Percentiles rank a stretch among this genome's conserved stretches.
These are phyloP conservation scores for Strombidium stylifer DNA, from an alignment of 73 alveolate genomes.

Conservation along the genomic window DNA sequence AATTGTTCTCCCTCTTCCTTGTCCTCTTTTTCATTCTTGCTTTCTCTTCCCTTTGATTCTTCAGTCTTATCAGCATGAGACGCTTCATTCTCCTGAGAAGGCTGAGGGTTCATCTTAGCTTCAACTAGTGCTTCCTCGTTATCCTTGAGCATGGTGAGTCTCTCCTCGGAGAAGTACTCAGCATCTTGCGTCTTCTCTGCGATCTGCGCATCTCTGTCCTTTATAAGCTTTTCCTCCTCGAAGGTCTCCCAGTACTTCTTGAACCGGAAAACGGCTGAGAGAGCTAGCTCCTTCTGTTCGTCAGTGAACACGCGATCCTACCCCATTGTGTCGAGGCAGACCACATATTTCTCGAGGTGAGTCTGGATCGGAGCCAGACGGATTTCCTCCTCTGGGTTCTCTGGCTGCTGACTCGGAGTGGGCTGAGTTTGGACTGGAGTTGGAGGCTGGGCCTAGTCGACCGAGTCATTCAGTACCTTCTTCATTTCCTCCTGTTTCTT, in stretches of 20 bases:
- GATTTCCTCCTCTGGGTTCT: slow-evolving; percentile 69
- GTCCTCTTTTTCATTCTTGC: no score
- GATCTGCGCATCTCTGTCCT: no score
- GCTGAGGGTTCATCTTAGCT: no score
- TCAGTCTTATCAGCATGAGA: no score
- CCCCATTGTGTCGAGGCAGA: slow-evolving; percentile 94
- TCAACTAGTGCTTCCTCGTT: no score
- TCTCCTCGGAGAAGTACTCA: no score
- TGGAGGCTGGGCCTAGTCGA: slow-evolving; percentile 78
- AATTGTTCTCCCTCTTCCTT: no score
- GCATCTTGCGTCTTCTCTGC: no score
- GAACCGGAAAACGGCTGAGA: slow-evolving; percentile 44
- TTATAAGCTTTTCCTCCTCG: slow-evolving; percentile 56
- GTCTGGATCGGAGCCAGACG: slow-evolving; percentile 64
- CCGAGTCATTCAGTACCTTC: slow-evolving; percentile 64
- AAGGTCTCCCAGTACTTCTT: slow-evolving; percentile 54
- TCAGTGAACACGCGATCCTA: slow-evolving; percentile 83
- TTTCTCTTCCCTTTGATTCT: no score
- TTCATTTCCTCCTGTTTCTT: slow-evolving; percentile 77
- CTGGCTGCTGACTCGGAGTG: slow-evolving; percentile 59
- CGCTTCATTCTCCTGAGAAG: no score
- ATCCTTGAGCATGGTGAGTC: no score
- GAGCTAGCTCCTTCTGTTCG: slow-evolving; percentile 65
- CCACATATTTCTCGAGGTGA: slow-evolving; percentile 71
- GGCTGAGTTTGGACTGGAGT: no score